Evolutionary conservation across 2,329 filamentous ascomycete genomes (phyloP).

Genomic region (Ophidiomyces ophidiicola): DNA sequence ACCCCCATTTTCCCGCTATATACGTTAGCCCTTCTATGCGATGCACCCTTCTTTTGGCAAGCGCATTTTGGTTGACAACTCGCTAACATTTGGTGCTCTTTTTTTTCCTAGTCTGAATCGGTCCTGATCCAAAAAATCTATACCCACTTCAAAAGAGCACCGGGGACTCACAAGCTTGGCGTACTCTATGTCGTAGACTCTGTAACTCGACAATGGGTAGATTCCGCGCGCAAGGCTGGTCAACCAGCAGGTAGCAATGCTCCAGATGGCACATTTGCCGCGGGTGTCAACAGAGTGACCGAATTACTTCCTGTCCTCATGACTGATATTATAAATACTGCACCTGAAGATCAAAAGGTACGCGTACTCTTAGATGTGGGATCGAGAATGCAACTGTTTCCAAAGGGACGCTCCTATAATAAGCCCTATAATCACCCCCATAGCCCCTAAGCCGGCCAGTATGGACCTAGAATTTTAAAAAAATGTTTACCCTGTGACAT

Average conservation of each 20-base stretch:
- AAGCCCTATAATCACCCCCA: conserved; percentile 1
- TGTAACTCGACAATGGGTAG: conserved; percentile 97
- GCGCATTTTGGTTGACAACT: not conserved
- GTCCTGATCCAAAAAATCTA: conserved; percentile 92
- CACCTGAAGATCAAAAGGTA: conserved; percentile 95
- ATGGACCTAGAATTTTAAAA: conserved; percentile 11
- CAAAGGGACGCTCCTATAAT: conserved; percentile 7
- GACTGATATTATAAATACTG: conserved; percentile 82
- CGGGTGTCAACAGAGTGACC: conserved; percentile 91
- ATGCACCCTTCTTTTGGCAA: not conserved
- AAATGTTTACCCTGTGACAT: conserved; percentile 9
- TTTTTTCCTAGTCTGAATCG: conserved; percentile 63
- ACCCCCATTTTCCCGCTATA: conserved; percentile 15
- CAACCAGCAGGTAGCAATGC: conserved; percentile 71
- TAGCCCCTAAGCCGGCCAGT: conserved; percentile 1
- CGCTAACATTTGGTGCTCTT: conserved; percentile 19
- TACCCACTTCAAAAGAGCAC: conserved; percentile 92
- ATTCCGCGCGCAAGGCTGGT: conserved; percentile 76
- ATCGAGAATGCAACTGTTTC: conserved; percentile 9
- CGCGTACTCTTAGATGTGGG: conserved; percentile 35
- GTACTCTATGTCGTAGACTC: conserved; percentile 99
- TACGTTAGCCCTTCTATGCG: not conserved
- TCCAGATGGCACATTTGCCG: conserved; percentile 83
- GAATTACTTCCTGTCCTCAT: conserved; percentile 87
- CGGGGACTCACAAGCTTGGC: conserved; percentile 90